Conservation (phyloP, 106 monocot species). For the Dendrobium catenatum region DNA sequence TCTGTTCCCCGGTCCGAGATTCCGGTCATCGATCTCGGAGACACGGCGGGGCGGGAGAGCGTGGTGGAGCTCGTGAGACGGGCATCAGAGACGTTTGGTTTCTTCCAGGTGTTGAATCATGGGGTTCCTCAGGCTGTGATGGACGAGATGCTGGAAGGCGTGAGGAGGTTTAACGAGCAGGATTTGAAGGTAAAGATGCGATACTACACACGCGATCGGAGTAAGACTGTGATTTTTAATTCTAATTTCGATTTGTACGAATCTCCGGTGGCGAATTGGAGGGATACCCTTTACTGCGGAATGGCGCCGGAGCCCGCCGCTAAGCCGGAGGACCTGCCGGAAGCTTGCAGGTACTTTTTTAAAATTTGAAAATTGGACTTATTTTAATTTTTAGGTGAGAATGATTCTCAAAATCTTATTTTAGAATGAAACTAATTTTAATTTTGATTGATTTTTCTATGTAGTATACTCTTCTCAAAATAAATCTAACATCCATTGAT, state of each 20-base stretch:
- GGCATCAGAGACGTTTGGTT: conserved; percentile 31
- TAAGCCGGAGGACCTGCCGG: conserved; percentile 27
- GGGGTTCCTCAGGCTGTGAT: conserved; percentile 15
- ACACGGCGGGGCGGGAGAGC: conserved; percentile 22
- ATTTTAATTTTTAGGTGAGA: too few species aligned
- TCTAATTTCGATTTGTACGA: conserved; percentile 38
- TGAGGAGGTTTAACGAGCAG: conserved; percentile 41
- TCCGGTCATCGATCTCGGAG: conserved; percentile 37
- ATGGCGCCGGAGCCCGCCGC: conserved; percentile 11
- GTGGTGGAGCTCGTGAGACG: conserved; percentile 14
- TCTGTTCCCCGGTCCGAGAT: conserved; percentile 17
- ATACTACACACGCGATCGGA: conserved; percentile 15
- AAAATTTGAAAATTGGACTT: too few species aligned
- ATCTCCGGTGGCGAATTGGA: conserved; percentile 36
- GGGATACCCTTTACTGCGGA: conserved; percentile 25
- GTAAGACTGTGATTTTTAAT: conserved; percentile 23
- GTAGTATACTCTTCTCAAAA: too few species aligned
- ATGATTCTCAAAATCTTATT: too few species aligned
- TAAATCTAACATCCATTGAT: too few species aligned
- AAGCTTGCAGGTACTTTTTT: background rate
- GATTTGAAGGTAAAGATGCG: conserved; percentile 18
- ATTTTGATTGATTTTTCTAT: too few species aligned
- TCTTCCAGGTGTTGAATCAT: conserved; percentile 51
- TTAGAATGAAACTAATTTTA: too few species aligned
- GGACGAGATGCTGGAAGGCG: conserved; percentile 17